Base-by-base conservation (phyloP, 257 asterid species). In the Leptodermis oblonga region DNA sequence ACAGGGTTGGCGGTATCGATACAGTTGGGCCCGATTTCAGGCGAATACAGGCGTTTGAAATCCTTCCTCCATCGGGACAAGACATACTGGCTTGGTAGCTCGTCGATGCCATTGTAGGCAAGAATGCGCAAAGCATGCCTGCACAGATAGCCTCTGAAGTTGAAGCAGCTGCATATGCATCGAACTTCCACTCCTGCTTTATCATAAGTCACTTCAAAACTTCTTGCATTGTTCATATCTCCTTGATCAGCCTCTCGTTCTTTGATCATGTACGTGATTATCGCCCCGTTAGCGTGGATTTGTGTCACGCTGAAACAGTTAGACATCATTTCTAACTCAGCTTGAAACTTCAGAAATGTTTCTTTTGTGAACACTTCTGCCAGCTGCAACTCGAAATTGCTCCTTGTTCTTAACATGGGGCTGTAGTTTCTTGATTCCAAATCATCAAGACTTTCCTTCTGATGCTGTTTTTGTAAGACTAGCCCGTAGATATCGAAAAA, bases 21-120 rank as follows among this genome's bases (percentile, higher is more conserved):
- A 41, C 28, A 25, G 36, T 64, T 61, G 62, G 82, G 67, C 33
- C 84, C 82, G 23, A 55, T 41, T 28, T 76, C 79, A 23, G 75
- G 75, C 20, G 74, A 72, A 54, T 67, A 80, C 58, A 73, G 31
- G 43, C 84, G 84, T 34, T 80, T 73, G 41, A 70, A 66, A 70
- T 77, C 82, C 67, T 80, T 80, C 65, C 79, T 80, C 84, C 84
- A 80, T 41, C 84, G 74, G 0, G 77, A 41, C 36, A 77, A 55
- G 26, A 80, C 34, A 48, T 80, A 77, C 55, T 80, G 79, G 53
- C 63, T 70, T 8, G 84, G 84, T 62, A 80, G 43, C 10, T 80
- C 82, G 53, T 70, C 79, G 34, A 80, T n/a, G 33, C 82, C 73
- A 14, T 70, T 70, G 64, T 53, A 70, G 60, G 55, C 75, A 14